Percentiles rank a stretch among this genome's conserved stretches.
Conservation (phyloP, 768 basidiomycete genomes). For the Hygrophoropsis aurantiaca region DNA sequence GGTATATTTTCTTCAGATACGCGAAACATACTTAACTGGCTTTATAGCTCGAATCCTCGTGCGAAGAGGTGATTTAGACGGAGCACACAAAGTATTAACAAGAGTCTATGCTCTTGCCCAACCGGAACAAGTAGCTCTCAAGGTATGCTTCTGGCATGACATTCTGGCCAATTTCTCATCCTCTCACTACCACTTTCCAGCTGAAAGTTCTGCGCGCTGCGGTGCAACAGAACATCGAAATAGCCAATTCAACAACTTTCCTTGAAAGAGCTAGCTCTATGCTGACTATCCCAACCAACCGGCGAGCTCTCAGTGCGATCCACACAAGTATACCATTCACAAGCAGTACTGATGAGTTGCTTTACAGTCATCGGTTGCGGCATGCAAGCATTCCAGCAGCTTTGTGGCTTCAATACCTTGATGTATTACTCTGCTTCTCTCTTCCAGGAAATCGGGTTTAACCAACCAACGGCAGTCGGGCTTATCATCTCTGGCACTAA, state of each 20-base stretch:
- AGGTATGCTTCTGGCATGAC: constrained; percentile 41
- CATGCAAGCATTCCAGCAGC: constrained; percentile 81
- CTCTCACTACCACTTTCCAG: constrained; percentile 23
- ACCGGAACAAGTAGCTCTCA: constrained; percentile 63
- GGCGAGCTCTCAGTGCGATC: constrained; percentile 64
- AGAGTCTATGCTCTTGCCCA: constrained; percentile 72
- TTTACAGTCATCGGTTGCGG: constrained; percentile 69
- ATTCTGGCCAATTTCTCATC: neutral
- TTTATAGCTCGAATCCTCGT: constrained; percentile 63
- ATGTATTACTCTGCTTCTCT: constrained; percentile 77
- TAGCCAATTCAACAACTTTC: constrained; percentile 62
- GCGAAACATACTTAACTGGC: neutral
- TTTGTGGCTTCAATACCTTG: constrained; percentile 83
- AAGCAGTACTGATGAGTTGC: neutral
- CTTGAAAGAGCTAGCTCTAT: constrained; percentile 54
- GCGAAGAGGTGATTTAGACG: constrained; percentile 47
- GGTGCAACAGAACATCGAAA: constrained; percentile 61
- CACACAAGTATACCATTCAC: neutral
- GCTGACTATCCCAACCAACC: constrained; percentile 54
- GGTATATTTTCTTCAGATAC: constrained; percentile 24
- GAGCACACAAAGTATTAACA: constrained; percentile 54
- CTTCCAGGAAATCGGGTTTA: constrained; percentile 78
- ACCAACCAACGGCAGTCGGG: constrained; percentile 80
- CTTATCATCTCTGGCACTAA: constrained; percentile 78
- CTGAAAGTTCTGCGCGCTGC: constrained; percentile 58